These are phyloP conservation scores for Linum tenue DNA, from an alignment of 345 rosid genomes.

Conservation along the genomic window DNA sequence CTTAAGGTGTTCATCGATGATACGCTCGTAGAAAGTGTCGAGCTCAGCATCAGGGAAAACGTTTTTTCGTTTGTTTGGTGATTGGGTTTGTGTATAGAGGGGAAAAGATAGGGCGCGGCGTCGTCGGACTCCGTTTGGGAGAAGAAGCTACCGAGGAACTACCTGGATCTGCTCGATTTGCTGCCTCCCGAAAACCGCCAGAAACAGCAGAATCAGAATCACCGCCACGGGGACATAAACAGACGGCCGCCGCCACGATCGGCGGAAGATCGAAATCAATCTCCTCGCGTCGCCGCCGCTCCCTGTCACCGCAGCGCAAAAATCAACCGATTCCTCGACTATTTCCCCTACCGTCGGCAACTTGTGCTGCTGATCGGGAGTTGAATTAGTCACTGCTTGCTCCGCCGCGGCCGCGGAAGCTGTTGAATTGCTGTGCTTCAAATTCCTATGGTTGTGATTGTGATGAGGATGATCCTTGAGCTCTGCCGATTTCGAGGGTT, in stretches of 20 bases:
- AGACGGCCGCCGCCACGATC: conserved; percentile 33
- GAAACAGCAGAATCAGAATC: conserved; percentile 42
- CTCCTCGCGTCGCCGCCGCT: conserved; percentile 11
- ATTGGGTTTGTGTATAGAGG: no score
- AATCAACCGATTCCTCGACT: conserved; percentile 6
- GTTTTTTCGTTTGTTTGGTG: no score
- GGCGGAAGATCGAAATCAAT: conserved; percentile 18
- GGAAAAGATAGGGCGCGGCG: no score
- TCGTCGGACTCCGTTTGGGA: no score
- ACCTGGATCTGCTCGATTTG: no score
- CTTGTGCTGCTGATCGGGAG: conserved; percentile 4
- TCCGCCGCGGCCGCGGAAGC: background rate
- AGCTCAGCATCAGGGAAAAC: no score
- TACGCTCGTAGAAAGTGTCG: no score
- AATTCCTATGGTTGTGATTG: background rate
- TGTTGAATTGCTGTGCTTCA: background rate
- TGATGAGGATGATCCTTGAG: conserved; percentile 3
- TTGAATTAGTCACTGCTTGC: background rate
- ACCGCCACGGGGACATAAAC: conserved; percentile 38
- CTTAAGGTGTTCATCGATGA: no score
- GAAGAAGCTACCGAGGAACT: no score
- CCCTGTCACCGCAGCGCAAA: background rate
- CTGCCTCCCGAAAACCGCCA: conserved; percentile 56
- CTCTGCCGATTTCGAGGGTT: conserved; percentile 18
- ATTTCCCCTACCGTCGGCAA: conserved; percentile 5